Conservation (phyloP, 371 early-diverging fungal species). For the Mucor circinelloides region DNA sequence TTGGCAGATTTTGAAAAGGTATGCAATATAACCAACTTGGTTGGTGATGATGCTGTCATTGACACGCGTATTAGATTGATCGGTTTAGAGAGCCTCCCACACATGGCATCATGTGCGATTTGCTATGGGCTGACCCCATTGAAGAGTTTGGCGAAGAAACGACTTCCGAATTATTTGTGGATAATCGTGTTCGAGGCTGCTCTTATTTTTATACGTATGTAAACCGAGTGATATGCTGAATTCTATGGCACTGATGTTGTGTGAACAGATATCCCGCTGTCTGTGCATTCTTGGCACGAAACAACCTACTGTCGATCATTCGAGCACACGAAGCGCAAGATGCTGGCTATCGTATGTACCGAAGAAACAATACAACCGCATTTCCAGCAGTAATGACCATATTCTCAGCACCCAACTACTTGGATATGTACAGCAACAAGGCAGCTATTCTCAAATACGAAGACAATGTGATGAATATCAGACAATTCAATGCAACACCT, state of each 20-base stretch:
- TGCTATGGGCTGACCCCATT: slow-evolving; percentile 98
- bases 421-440: slow-evolving; percentile 98
- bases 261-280: slow-evolving; percentile 82
- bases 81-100: slow-evolving; percentile 96
- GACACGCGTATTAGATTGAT: slow-evolving; percentile 63
- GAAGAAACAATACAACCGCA: slow-evolving; percentile 88
- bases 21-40: background rate
- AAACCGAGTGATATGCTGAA: slow-evolving; percentile 18
- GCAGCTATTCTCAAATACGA: slow-evolving; percentile 97
- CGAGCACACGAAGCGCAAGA: slow-evolving; percentile 99
- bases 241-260: background rate
- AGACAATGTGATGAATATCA: slow-evolving; percentile 96
- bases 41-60: background rate
- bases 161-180: slow-evolving; percentile 77
- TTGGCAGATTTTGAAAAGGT: slow-evolving; percentile 77
- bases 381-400: slow-evolving; percentile 97
- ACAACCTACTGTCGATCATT: slow-evolving; percentile 91
- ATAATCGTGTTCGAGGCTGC: slow-evolving; percentile 93
- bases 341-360: slow-evolving; percentile 97
- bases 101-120: slow-evolving; percentile 95
- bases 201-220: slow-evolving; percentile 84
- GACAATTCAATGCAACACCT: slow-evolving; percentile 83
- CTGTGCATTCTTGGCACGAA: slow-evolving; percentile 90
- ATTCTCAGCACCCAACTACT: slow-evolving; percentile 97
- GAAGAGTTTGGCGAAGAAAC: slow-evolving; percentile 95